These are phyloP conservation scores for Petrea volubilis DNA, from an alignment of 257 asterid species.

Conservation along the genomic window DNA sequence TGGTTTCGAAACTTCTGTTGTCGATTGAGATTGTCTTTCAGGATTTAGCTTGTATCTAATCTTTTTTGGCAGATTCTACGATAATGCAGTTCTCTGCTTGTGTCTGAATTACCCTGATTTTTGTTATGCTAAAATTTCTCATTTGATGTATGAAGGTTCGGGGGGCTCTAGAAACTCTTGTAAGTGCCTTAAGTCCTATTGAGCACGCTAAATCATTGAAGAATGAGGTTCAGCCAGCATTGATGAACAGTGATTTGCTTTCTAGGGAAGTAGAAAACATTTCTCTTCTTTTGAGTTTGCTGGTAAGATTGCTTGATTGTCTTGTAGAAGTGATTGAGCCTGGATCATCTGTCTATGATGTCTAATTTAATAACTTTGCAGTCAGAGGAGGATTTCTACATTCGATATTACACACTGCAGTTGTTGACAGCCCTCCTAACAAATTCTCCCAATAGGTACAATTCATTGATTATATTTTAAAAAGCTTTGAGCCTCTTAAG, in stretches of 20 bases:
- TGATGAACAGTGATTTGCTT: constrained; percentile 84
- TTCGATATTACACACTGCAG: constrained; percentile 88
- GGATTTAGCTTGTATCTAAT: no score
- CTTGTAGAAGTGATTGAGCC: constrained; percentile 20
- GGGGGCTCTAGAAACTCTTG: constrained; percentile 85
- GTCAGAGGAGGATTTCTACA: constrained; percentile 97
- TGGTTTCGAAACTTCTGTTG: no score
- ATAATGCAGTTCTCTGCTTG: constrained; percentile 14
- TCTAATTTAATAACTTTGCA: constrained; percentile 45
- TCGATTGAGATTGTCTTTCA: no score
- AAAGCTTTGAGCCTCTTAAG: neutral
- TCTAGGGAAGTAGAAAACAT: constrained; percentile 85
- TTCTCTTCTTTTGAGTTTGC: constrained; percentile 83
- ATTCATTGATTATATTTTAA: neutral
- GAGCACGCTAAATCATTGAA: constrained; percentile 58
- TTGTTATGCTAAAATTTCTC: constrained; percentile 23
- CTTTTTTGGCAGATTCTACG: no score
- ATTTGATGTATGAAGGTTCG: constrained; percentile 64
- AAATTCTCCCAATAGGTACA: constrained; percentile 82
- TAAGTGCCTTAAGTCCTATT: constrained; percentile 75
- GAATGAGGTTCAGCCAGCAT: constrained; percentile 84
- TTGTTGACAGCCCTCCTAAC: constrained; percentile 85
- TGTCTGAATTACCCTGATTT: constrained; percentile 12
- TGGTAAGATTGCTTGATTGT: constrained; percentile 54
- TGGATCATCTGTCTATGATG: constrained; percentile 10